Evolutionary conservation across 2,329 filamentous ascomycete species (phyloP).

Genomic region (Microsporum audouinii): DNA sequence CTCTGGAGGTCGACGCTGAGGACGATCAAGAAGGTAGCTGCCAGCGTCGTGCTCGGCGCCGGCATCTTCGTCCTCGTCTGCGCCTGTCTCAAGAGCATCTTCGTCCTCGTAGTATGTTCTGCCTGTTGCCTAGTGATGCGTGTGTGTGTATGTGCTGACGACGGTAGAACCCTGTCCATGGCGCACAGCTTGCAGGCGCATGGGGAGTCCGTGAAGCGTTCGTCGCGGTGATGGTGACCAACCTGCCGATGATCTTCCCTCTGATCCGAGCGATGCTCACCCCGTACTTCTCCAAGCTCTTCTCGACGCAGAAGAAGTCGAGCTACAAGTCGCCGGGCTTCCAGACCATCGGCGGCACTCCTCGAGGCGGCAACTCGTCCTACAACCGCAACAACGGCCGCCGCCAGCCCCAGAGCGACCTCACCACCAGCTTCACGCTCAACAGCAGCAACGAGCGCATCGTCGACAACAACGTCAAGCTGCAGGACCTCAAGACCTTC

Average conservation of each 20-base stretch:
- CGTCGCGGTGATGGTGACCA: constrained; percentile 34
- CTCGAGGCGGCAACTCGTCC: constrained; percentile 18
- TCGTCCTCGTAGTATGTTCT: constrained; percentile 36
- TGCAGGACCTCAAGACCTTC: constrained; percentile 26
- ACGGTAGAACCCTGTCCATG: constrained; percentile 17
- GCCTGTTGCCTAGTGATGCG: neutral
- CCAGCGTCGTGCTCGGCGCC: constrained; percentile 45
- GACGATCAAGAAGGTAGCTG: constrained; percentile 40
- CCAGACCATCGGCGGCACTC: constrained; percentile 32
- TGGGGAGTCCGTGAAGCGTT: constrained; percentile 39
- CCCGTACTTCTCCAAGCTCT: constrained; percentile 15
- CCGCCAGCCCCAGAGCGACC: constrained; percentile 17
- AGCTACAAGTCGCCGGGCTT: constrained; percentile 20
- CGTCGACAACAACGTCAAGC: constrained; percentile 31
- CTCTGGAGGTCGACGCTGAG: constrained; percentile 43
- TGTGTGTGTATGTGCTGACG: constrained; percentile 9
- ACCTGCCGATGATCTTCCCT: constrained; percentile 35
- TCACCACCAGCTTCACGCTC: constrained; percentile 25
- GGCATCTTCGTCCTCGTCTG: constrained; percentile 46
- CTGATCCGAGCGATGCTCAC: constrained; percentile 21
- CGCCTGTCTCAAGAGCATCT: constrained; percentile 43
- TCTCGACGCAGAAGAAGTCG: constrained; percentile 15
- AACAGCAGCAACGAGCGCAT: constrained; percentile 38
- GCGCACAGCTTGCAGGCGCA: constrained; percentile 32
- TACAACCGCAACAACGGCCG: neutral